Base-by-base conservation (phyloP, 495 filamentous ascomycete genomes). In the Talaromyces trachyspermus region DNA sequence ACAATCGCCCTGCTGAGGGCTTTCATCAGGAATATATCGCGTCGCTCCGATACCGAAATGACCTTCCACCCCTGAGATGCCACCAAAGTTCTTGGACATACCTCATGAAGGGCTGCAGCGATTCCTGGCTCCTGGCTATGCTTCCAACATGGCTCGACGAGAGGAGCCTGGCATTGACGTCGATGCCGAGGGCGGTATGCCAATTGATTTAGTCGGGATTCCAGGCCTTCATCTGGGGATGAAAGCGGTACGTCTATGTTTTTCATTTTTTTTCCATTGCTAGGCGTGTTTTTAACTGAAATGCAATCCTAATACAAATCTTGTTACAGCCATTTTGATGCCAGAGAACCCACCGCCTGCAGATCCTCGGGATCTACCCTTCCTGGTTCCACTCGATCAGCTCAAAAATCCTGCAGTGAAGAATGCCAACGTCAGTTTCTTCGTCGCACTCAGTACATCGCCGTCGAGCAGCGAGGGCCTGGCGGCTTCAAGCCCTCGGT, bases 141-240 rank as follows among this genome's bases (percentile, higher is more conserved):
- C 88, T 19, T 90, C 89, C 24, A 83, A 87, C 43, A 66, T 98
- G 49, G 87, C 87, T 1, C 76, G 89, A 52, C 88, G 94, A 51
- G 90, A 97, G 68, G 81, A 89, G n/a, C 70, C 94, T 4, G 95
- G 95, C 51, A 89, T 98, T 43, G 92, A 97, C 64, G 89, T 89
- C 17, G 94, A 98, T 79, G 90, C 89, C 15, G 94, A 97, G 70
- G 79, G 95, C 49, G 92, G 94, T 27, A 96, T 98, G 91, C 88
- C 88, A 30, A 80, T 98, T 62, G 91, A 98, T 62, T 69, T 98
- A 36, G 84, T 96, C 35, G 92, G 94, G 52, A 83, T 97, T 63
- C 94, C 94, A 5, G 86, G 89, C 0, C 79, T 97, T 35, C 95
- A 97, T 59, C 79, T 97, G 52, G 90, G 90, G 88, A 98, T 67